phyloP scores from a whole-genome alignment of 148 eudicot species.

The Euryodendron excelsum region DNA sequence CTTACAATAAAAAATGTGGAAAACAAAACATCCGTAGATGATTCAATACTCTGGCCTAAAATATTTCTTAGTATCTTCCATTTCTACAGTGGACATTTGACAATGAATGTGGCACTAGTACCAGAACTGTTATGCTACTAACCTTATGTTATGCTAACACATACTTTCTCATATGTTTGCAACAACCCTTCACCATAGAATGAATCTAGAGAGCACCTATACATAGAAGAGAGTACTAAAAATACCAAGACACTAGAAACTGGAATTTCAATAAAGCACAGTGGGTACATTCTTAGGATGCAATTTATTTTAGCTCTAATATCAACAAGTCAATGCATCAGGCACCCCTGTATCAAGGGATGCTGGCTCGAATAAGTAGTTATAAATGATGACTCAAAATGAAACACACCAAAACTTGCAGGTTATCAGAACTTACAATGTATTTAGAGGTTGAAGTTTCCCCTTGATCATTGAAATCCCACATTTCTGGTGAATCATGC shows the following conservation, averaged over 20 bases:
- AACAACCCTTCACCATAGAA: background rate
- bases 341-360: background rate
- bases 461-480: constrained; percentile 68
- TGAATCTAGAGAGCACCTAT: constrained; percentile 5
- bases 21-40: too few species aligned
- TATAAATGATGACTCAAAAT: background rate
- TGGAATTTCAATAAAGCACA: background rate
- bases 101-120: too few species aligned
- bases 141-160: too few species aligned
- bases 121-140: too few species aligned
- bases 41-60: too few species aligned
- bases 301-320: background rate
- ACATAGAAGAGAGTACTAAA: background rate
- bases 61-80: too few species aligned
- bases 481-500: constrained; percentile 62
- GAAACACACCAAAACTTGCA: background rate
- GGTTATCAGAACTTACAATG: constrained; percentile 56
- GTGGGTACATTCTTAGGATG: background rate
- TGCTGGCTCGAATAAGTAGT: background rate
- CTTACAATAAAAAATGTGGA: too few species aligned
- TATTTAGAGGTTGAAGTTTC: constrained; percentile 65
- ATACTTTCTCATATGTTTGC: too few species aligned
- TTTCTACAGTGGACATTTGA: too few species aligned
- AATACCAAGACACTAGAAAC: background rate
- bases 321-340: background rate